Base-by-base conservation (phyloP, 2,329 filamentous ascomycete genomes). In the Tetracladium maxilliforme region DNA sequence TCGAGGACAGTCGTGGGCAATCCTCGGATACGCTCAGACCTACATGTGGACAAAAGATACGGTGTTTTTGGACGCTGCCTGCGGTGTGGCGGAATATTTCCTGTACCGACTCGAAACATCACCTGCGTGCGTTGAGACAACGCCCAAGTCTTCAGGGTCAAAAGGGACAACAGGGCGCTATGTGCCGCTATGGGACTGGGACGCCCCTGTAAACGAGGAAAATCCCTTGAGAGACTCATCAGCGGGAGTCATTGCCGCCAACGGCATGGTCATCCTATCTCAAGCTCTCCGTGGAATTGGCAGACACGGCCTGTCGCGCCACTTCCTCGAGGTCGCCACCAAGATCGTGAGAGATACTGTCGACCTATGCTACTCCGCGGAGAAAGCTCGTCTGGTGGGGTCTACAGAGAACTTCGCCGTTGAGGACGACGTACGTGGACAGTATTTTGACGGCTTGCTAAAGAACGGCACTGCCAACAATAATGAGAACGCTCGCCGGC, bases 1-100 rank as follows among this genome's bases (percentile, higher is more conserved):
- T 2, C 45, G 61, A 3, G 61, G 60, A 1, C 60, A 64, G 28
- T 52, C 56, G 0, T 65, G 59, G 59, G 50, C 48, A 0, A 54
- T 63, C 6, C 40, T 61, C 21, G 59, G 59, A 0, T 64, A 57
- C 25, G 46, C 55, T 1, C 58, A 61, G 30, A 55, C 53, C 0
- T 61, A 58, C 26, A 41, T 38, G 14, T 62, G 58, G 56, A 63
- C 60, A 0, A 53, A 52, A 11, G 46, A 55, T 4, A 14, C 31
- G 0, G 34, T 24, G 0, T 61, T 59, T 19, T 37, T 62, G 0
- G 32, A 49, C 0, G 55, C 57, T 1, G 51, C 61, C 0, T 47
- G 52, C 5, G 48, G 48, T 2, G 42, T 56, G 10, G 52, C 57
- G 2, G 45, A 60, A 22, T 60, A 62, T 27, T 66, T 64, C 30